Evolutionary conservation across 345 rosid genomes (phyloP).

Genomic region (Eucalyptus albens): DNA sequence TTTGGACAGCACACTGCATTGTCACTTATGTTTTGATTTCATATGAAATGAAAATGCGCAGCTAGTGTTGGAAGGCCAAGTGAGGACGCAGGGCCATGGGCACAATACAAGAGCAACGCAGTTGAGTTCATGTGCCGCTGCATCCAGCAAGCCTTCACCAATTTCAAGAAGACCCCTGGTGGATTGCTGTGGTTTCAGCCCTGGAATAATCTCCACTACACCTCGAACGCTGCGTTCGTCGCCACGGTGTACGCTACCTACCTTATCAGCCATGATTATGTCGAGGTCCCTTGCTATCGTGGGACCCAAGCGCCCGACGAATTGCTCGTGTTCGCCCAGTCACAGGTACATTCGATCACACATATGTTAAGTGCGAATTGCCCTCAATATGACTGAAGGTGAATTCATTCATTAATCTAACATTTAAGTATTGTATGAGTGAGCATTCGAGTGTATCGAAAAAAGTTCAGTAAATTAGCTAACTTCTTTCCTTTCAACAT

Average conservation of each 20-base stretch:
- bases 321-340: conserved; percentile 11
- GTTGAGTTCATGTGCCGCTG: conserved; percentile 40
- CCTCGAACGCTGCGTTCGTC: conserved; percentile 7
- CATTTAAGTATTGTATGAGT: not conserved
- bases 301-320: conserved; percentile 11
- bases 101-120: conserved; percentile 19
- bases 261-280: not conserved
- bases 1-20: not conserved
- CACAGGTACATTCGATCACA: conserved; percentile 2
- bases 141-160: conserved; percentile 22
- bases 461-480: not conserved
- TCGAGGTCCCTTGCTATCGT: conserved; percentile 14
- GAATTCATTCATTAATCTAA: not conserved
- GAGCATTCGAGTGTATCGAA: not conserved
- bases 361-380: not conserved
- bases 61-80: conserved; percentile 12
- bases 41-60: not conserved
- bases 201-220: conserved; percentile 19
- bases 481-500: not conserved
- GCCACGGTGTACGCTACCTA: conserved; percentile 8
- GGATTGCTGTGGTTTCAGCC: conserved; percentile 18
- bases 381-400: not conserved
- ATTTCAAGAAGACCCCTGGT: conserved; percentile 12
- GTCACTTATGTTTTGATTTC: not conserved
- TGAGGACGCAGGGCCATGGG: not conserved